Percentiles rank a stretch among this genome's conserved stretches.
phyloP scores from a whole-genome alignment of 495 filamentous ascomycete genomes.

The Niebla homalea region DNA sequence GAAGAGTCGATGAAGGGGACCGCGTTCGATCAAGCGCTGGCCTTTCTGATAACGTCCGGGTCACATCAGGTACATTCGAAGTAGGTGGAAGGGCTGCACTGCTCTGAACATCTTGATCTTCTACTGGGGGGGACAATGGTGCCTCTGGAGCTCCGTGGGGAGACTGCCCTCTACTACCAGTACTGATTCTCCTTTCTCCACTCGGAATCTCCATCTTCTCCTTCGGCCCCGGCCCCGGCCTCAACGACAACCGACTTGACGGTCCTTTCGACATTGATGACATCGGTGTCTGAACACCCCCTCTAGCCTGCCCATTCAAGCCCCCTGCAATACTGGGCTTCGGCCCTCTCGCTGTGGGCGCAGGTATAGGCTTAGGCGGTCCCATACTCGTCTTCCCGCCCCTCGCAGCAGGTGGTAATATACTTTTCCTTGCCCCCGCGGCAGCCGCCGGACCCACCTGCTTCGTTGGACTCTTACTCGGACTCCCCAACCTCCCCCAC shows the following conservation, averaged over 20 bases:
- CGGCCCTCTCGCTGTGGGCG: constrained; percentile 21
- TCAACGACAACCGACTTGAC: constrained; percentile 31
- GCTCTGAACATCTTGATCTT: not conserved
- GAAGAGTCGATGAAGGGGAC: constrained; percentile 8
- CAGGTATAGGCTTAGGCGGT: constrained; percentile 35
- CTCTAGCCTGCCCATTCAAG: constrained; percentile 23
- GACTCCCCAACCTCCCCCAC: constrained; percentile 37
- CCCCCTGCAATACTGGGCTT: constrained; percentile 30
- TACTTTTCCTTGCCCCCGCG: constrained; percentile 36
- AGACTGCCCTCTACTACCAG: constrained; percentile 20
- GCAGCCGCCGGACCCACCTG: constrained; percentile 44
- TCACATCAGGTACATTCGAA: constrained; percentile 7
- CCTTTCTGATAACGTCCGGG: constrained; percentile 2
- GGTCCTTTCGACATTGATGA: constrained; percentile 15
- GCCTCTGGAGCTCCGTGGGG: constrained; percentile 6
- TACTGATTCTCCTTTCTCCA: constrained; percentile 20
- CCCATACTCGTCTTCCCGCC: constrained; percentile 54
- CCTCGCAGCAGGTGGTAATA: constrained; percentile 35
- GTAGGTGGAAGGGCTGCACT: not conserved
- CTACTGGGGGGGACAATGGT: constrained; percentile 4
- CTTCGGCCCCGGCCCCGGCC: constrained; percentile 21
- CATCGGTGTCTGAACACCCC: constrained; percentile 21
- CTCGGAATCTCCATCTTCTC: constrained; percentile 9
- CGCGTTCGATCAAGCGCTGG: constrained; percentile 9
- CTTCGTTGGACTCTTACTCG: constrained; percentile 70